These are phyloP conservation scores for Magnolia sinica DNA, from an alignment of 164 flowering plant genomes.

Conservation along the genomic window DNA sequence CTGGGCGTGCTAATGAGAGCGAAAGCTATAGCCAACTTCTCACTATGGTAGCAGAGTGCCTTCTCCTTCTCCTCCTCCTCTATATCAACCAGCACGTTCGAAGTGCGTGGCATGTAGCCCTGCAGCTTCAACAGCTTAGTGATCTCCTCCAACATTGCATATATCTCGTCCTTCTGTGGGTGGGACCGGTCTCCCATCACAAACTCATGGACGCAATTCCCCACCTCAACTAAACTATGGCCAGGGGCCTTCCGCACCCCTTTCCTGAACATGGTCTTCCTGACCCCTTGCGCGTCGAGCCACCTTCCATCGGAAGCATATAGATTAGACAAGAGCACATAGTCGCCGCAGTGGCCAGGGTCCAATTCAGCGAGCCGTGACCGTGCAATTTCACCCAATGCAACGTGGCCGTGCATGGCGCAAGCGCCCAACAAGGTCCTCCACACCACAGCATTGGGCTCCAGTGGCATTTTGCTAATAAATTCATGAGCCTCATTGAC, in stretches of 20 bases:
- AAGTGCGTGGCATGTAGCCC: constrained; percentile 29
- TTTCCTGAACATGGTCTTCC: constrained; percentile 28
- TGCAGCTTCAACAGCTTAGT: constrained; percentile 23
- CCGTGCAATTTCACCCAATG: constrained; percentile 26
- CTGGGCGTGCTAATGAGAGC: constrained; percentile 21
- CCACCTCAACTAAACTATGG: constrained; percentile 32
- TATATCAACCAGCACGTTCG: constrained; percentile 36
- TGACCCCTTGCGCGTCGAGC: constrained; percentile 13
- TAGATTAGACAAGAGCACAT: constrained; percentile 31
- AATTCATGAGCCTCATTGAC: constrained; percentile 28
- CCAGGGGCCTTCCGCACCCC: constrained; percentile 35
- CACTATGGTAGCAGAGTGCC: constrained; percentile 34
- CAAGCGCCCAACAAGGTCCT: constrained; percentile 35
- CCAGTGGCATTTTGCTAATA: constrained; percentile 25
- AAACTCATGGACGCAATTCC: constrained; percentile 30
- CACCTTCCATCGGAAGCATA: constrained; percentile 28
- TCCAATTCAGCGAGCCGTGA: constrained; percentile 21
- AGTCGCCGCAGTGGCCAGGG: constrained; percentile 34
- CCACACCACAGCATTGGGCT: constrained; percentile 38
- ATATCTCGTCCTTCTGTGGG: constrained; percentile 26
- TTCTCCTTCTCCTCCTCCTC: constrained; percentile 39
- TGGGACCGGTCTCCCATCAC: constrained; percentile 37
- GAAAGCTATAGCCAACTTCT: constrained; percentile 40
- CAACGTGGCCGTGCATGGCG: constrained; percentile 23
- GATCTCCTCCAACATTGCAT: constrained; percentile 29